phyloP scores from a whole-genome alignment of 345 rosid genomes.

The Boechera divaricarpa region DNA sequence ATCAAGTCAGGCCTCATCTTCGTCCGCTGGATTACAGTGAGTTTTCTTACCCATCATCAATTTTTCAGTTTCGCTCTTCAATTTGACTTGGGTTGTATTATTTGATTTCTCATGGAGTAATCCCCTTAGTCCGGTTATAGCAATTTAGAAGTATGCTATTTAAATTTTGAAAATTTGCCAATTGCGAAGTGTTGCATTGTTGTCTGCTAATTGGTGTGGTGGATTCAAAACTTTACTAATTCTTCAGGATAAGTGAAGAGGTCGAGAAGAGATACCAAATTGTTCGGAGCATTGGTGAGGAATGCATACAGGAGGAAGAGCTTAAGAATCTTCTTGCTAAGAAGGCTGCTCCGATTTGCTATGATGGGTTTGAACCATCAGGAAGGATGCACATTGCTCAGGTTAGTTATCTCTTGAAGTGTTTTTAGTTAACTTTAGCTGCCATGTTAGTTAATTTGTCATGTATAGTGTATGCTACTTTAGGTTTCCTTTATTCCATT shows the following conservation, averaged over 20 bases:
- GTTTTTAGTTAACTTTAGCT: neutral
- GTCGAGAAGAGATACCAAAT: constrained; percentile 68
- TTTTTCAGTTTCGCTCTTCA: neutral
- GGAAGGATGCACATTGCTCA: constrained; percentile 98
- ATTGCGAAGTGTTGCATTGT: neutral
- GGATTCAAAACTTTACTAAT: neutral
- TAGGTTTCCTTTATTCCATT: neutral
- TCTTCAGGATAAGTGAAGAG: constrained; percentile 62
- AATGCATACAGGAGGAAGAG: constrained; percentile 88
- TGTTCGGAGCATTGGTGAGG: constrained; percentile 83
- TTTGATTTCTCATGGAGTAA: neutral
- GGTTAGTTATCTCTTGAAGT: constrained; percentile 42
- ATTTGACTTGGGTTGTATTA: neutral
- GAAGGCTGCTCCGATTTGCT: constrained; percentile 82
- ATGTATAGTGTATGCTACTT: neutral
- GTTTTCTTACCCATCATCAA: neutral
- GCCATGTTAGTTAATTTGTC: neutral
- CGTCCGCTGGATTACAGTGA: constrained; percentile 43
- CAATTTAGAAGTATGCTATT: neutral
- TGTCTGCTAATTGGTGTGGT: neutral
- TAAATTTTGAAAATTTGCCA: neutral
- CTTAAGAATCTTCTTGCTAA: constrained; percentile 70
- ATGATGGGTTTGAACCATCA: constrained; percentile 96
- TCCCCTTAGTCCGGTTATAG: neutral
- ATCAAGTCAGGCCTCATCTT: constrained; percentile 35